These are phyloP conservation scores for Yamadazyma sp. DNA, from an alignment of 1,139 yeast species.

Conservation along the genomic window DNA sequence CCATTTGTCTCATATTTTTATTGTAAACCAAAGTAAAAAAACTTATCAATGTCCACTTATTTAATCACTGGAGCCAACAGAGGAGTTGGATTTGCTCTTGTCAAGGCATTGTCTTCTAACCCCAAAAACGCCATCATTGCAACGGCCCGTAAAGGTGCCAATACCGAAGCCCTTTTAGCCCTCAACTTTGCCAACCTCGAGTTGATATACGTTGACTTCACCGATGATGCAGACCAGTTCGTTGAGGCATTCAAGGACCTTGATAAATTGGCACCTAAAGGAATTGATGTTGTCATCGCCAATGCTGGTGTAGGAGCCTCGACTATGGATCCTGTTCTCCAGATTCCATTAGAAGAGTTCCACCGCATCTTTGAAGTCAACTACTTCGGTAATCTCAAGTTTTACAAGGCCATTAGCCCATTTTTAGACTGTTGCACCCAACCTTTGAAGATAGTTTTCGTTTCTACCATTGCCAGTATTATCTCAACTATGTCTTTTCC, in stretches of 20 bases:
- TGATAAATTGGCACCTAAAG: slow-evolving; percentile 3
- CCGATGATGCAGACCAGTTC: neutral
- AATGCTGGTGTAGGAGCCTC: slow-evolving; percentile 5
- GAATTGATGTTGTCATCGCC: slow-evolving; percentile 7
- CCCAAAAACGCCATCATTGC: slow-evolving; percentile 5
- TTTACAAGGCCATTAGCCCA: slow-evolving; percentile 26
- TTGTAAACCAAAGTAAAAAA: neutral
- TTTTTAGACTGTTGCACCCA: slow-evolving; percentile 13
- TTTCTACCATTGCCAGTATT: slow-evolving; percentile 25
- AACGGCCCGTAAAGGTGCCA: slow-evolving; percentile 5
- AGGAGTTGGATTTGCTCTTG: slow-evolving; percentile 9
- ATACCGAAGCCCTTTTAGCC: slow-evolving; percentile 1
- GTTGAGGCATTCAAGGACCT: slow-evolving; percentile 5
- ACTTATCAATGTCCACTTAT: slow-evolving; percentile 8
- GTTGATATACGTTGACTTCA: slow-evolving; percentile 4
- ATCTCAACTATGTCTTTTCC: slow-evolving; percentile 11
- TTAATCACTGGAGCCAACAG: slow-evolving; percentile 10
- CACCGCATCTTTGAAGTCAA: slow-evolving; percentile 24
- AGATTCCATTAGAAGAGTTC: slow-evolving; percentile 12
- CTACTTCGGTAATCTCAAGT: slow-evolving; percentile 30
- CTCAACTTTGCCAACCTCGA: slow-evolving; percentile 5
- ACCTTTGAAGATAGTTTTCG: slow-evolving; percentile 22
- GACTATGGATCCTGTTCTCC: neutral
- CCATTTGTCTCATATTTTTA: too few relatives aligned
- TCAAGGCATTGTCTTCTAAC: slow-evolving; percentile 4